phyloP scores from a whole-genome alignment of 2,329 filamentous ascomycete genomes.

The Pestalotiopsis sp. region DNA sequence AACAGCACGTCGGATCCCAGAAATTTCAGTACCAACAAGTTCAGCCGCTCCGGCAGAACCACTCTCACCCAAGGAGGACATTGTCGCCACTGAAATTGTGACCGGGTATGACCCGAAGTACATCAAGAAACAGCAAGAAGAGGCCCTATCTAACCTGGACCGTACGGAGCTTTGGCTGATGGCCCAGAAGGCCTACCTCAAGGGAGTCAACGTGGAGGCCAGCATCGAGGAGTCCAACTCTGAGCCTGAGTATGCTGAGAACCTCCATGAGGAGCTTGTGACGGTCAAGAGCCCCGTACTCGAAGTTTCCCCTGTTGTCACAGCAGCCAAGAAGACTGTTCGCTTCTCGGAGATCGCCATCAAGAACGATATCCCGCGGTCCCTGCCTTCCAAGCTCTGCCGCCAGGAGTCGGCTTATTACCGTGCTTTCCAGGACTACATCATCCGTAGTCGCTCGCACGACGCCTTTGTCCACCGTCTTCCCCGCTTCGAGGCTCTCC shows the following conservation, averaged over 20 bases:
- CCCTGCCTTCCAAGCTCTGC: conserved; percentile 53
- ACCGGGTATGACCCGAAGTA: conserved; percentile 78
- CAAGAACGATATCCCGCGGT: conserved; percentile 48
- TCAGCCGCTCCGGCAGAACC: conserved; percentile 34
- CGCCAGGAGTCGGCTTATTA: conserved; percentile 80
- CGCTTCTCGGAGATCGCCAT: conserved; percentile 66
- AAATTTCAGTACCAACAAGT: conserved; percentile 29
- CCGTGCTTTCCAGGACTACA: conserved; percentile 79
- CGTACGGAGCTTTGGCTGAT: conserved; percentile 85
- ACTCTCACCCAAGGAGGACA: conserved; percentile 52
- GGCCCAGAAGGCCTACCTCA: conserved; percentile 78
- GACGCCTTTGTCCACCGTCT: conserved; percentile 87
- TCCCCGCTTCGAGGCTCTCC: conserved; percentile 84
- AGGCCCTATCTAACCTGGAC: conserved; percentile 74
- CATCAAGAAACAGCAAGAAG: conserved; percentile 70
- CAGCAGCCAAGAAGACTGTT: conserved; percentile 63
- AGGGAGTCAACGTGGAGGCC: conserved; percentile 63
- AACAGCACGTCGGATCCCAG: conserved; percentile 29
- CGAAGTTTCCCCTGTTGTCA: conserved; percentile 24
- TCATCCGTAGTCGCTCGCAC: conserved; percentile 63
- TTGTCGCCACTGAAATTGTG: conserved; percentile 66
- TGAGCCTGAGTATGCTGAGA: conserved; percentile 38
- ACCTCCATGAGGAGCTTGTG: conserved; percentile 32
- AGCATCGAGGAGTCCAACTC: conserved; percentile 36
- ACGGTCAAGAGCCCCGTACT: conserved; percentile 28